A percentile compares a stretch with the other conserved stretches of the same genome.
These are phyloP conservation scores for Phylloporus sp. DNA, from an alignment of 768 basidiomycete genomes.

Conservation along the genomic window DNA sequence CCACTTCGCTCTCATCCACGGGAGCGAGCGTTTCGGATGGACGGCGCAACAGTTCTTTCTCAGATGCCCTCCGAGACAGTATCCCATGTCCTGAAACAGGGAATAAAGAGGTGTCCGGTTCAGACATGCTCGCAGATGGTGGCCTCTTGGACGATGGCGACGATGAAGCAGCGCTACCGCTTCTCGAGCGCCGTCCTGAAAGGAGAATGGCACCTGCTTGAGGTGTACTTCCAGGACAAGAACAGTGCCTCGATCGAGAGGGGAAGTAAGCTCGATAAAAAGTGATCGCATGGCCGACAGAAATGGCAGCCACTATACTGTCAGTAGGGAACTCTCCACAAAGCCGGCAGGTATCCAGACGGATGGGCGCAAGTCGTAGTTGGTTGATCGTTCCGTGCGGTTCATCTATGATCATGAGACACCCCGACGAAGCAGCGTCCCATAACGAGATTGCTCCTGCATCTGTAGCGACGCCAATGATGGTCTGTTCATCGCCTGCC, in stretches of 20 bases:
- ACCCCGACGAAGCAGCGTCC: slow-evolving; percentile 65
- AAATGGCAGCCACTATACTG: slow-evolving; percentile 62
- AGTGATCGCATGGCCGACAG: slow-evolving; percentile 58
- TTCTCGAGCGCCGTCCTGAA: slow-evolving; percentile 57
- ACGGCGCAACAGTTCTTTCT: slow-evolving; percentile 57
- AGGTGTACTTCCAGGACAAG: slow-evolving; percentile 54
- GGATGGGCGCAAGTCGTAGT: slow-evolving; percentile 57
- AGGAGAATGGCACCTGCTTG: slow-evolving; percentile 42
- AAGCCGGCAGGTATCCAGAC: slow-evolving; percentile 54
- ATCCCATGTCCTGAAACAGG: slow-evolving; percentile 80
- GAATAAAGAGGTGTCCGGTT: slow-evolving; percentile 51
- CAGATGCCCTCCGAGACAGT: slow-evolving; percentile 68
- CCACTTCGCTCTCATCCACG: slow-evolving; percentile 27
- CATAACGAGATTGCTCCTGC: slow-evolving; percentile 70
- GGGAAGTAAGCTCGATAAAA: slow-evolving; percentile 63
- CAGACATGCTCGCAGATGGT: slow-evolving; percentile 36
- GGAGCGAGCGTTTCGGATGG: slow-evolving; percentile 45
- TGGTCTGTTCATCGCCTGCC: slow-evolving; percentile 45
- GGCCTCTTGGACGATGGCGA: slow-evolving; percentile 49
- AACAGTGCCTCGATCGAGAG: slow-evolving; percentile 59
- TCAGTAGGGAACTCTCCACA: slow-evolving; percentile 70
- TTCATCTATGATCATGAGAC: slow-evolving; percentile 59
- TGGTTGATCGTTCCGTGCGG: slow-evolving; percentile 54
- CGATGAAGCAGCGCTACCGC: slow-evolving; percentile 50
- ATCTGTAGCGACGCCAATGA: slow-evolving; percentile 61